Evolutionary conservation across 2,329 filamentous ascomycete species (phyloP).

Genomic region (Apiospora koreana): DNA sequence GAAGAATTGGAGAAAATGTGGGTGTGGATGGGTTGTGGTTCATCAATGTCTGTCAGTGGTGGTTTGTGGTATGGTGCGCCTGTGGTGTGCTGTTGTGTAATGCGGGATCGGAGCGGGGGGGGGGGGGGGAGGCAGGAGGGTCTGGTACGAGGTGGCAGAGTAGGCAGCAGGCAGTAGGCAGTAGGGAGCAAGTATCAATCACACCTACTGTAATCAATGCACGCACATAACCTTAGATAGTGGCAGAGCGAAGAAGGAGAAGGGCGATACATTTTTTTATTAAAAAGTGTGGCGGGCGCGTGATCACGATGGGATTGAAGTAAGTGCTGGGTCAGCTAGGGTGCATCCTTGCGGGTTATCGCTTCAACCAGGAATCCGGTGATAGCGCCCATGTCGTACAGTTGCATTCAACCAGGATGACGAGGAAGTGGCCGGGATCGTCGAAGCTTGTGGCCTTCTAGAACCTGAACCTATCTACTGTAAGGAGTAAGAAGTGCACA

Average conservation of each 20-base stretch:
- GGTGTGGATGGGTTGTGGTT: background rate
- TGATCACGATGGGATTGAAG: background rate
- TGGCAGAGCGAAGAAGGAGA: too few species aligned
- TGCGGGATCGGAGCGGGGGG: constrained; percentile 11
- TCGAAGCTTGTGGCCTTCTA: constrained; percentile 11
- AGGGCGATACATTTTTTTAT: background rate
- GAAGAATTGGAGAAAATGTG: constrained; percentile 8
- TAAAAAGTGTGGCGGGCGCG: background rate
- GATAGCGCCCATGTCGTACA: background rate
- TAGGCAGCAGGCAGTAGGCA: too few species aligned
- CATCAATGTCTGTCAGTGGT: background rate
- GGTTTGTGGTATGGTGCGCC: background rate
- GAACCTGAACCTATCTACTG: background rate
- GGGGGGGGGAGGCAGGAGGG: background rate
- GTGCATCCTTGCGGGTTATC: constrained; percentile 5
- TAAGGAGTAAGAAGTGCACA: too few species aligned
- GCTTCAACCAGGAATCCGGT: background rate
- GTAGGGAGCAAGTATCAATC: too few species aligned
- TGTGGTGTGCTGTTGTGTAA: background rate
- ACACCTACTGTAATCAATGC: too few species aligned
- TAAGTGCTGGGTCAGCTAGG: background rate
- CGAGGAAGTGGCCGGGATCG: background rate
- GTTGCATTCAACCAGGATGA: background rate
- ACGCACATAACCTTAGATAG: too few species aligned
- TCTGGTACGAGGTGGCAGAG: background rate